phyloP scores from a whole-genome alignment of 768 basidiomycete species.

The Grammothele lineata region DNA sequence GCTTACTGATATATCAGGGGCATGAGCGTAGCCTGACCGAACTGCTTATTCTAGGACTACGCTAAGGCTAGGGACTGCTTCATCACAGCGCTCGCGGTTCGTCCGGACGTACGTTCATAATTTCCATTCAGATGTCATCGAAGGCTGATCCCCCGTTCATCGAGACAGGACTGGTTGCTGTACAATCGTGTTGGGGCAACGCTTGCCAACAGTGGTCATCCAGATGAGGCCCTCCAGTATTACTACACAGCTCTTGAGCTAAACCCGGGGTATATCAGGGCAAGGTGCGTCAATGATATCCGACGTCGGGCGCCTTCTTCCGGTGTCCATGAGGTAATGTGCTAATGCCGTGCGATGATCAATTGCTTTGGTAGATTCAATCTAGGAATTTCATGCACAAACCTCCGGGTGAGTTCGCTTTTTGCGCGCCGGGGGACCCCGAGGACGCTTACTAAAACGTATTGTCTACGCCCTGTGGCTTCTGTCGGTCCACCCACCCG shows the following conservation, averaged over 20 bases:
- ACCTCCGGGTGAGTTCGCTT: slow-evolving; percentile 59
- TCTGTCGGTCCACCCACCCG: neutral
- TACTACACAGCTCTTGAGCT: slow-evolving; percentile 84
- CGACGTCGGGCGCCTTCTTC: neutral
- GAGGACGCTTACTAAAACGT: no score
- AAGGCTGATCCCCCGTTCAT: neutral
- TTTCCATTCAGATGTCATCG: no score
- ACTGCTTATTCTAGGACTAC: slow-evolving; percentile 59
- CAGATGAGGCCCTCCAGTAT: slow-evolving; percentile 80
- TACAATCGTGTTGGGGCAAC: slow-evolving; percentile 95
- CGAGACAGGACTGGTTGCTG: slow-evolving; percentile 76
- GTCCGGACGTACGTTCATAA: slow-evolving; percentile 70
- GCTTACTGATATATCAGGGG: no score
- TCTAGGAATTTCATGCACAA: slow-evolving; percentile 88
- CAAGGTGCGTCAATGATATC: slow-evolving; percentile 47
- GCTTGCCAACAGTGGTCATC: slow-evolving; percentile 81
- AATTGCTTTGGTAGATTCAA: slow-evolving; percentile 67
- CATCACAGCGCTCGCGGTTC: slow-evolving; percentile 75
- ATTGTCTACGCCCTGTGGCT: no score
- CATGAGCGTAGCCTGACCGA: no score
- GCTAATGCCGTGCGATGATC: neutral
- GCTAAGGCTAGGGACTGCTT: slow-evolving; percentile 94
- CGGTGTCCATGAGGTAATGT: neutral
- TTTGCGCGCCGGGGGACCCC: neutral
- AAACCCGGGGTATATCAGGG: slow-evolving; percentile 88